Conservation (phyloP, 192 early-diverging fungal genomes). For the Backusella tuberculispora region DNA sequence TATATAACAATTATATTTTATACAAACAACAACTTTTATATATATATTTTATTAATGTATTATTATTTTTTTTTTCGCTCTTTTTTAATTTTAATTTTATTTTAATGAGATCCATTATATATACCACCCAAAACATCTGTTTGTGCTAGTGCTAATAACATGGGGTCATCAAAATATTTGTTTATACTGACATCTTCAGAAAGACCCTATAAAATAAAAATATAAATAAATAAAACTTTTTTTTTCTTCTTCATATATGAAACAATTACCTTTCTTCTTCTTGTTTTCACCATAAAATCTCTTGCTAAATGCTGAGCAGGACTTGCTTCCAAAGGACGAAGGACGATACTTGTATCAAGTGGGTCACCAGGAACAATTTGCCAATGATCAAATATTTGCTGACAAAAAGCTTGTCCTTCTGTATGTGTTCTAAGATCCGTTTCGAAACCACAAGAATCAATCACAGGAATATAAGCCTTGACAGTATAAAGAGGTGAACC, state of each 20-base stretch:
- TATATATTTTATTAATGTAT: background rate
- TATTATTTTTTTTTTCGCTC: background rate
- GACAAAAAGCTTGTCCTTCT: constrained; percentile 96
- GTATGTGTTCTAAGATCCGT: constrained; percentile 96
- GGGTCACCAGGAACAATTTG: constrained; percentile 98
- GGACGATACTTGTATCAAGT: constrained; percentile 83
- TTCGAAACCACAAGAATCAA: constrained; percentile 96
- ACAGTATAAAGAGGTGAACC: constrained; percentile 95
- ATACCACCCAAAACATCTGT: constrained; percentile 46
- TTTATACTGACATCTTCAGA: constrained; percentile 81
- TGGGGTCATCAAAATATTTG: constrained; percentile 81
- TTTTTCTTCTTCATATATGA: background rate
- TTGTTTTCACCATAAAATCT: constrained; percentile 99
- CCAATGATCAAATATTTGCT: constrained; percentile 99
- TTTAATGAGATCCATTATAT: constrained; percentile 1
- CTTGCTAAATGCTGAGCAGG: constrained; percentile 87
- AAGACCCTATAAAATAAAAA: constrained; percentile 52
- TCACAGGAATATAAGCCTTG: constrained; percentile 93
- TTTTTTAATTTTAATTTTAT: background rate
- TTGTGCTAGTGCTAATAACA: constrained; percentile 56
- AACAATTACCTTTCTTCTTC: constrained; percentile 78
- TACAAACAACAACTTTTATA: constrained; percentile 8
- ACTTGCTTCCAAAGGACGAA: constrained; percentile 91
- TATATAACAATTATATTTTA: background rate
- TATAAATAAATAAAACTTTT: background rate